These are phyloP conservation scores for Trichoderma sp. DNA, from an alignment of 2,329 filamentous ascomycete species.

Conservation along the genomic window DNA sequence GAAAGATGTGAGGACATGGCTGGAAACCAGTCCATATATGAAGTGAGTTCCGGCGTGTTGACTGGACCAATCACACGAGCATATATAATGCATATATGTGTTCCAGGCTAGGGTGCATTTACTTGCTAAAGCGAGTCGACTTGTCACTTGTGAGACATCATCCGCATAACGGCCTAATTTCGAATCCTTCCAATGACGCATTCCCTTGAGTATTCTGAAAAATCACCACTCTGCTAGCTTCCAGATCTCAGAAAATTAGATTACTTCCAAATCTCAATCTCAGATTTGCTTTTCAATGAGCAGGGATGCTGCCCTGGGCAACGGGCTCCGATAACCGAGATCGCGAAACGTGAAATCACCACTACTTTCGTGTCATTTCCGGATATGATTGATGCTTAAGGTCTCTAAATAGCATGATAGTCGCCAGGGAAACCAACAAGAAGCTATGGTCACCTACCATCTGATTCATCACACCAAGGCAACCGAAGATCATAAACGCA, in stretches of 20 bases:
- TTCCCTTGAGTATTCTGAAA: neutral
- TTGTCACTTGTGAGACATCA: neutral
- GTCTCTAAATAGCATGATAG: neutral
- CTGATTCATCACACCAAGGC: constrained; percentile 44
- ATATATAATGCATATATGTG: neutral
- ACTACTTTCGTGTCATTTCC: neutral
- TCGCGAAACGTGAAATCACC: neutral
- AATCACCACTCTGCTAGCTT: neutral
- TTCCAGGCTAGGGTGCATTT: neutral
- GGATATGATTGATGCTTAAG: neutral
- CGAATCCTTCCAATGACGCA: neutral
- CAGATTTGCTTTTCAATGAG: neutral
- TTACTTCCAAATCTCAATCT: neutral
- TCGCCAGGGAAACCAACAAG: neutral
- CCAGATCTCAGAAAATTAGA: neutral
- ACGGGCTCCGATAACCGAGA: neutral
- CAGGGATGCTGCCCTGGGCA: neutral
- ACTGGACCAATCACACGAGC: neutral
- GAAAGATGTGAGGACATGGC: neutral
- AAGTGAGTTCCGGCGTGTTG: neutral
- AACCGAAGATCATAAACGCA: constrained; percentile 40
- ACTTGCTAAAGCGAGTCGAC: neutral
- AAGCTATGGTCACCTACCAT: neutral
- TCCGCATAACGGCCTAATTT: neutral
- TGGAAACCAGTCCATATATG: neutral